Percentiles rank a stretch among this genome's conserved stretches.
phyloP scores from a whole-genome alignment of 2,329 filamentous ascomycete species.

The Colletotrichum tamarilloi region DNA sequence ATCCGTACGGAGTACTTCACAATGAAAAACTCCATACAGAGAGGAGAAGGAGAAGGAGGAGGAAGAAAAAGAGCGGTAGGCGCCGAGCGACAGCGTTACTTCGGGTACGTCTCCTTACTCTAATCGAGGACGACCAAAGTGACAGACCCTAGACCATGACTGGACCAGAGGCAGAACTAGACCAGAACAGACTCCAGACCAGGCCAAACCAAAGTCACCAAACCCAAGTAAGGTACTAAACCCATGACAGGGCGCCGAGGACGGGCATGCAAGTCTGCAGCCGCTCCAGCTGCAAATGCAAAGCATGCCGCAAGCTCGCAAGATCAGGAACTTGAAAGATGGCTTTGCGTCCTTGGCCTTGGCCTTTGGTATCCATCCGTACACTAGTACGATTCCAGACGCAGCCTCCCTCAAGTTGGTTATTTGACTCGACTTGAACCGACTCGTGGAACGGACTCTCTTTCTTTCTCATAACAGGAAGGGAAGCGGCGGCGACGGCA shows the following conservation, averaged over 20 bases:
- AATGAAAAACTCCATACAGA: too few species aligned
- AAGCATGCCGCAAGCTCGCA: background rate
- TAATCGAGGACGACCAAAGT: constrained; percentile 29
- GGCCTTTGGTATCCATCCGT: background rate
- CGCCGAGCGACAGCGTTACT: constrained; percentile 34
- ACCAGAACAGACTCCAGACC: background rate
- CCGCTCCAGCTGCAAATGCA: constrained; percentile 15
- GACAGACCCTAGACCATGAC: constrained; percentile 23
- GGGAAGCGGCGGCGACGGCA: background rate
- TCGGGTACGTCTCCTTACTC: constrained; percentile 27
- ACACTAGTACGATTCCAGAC: background rate
- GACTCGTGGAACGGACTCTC: background rate
- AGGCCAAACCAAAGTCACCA: background rate
- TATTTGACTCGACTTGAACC: background rate
- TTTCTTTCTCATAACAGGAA: background rate
- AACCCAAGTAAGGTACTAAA: background rate
- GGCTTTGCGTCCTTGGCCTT: constrained; percentile 1
- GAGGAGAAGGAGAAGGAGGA: background rate
- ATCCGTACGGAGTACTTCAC: too few species aligned
- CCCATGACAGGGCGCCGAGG: constrained; percentile 9
- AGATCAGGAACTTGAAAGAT: background rate
- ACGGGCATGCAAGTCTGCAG: constrained; percentile 21
- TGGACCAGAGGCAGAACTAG: background rate
- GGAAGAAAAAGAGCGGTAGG: constrained; percentile 19
- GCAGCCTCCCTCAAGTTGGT: background rate